These are phyloP conservation scores for Spiraea crenata DNA, from an alignment of 331 rosid genomes.

Conservation along the genomic window DNA sequence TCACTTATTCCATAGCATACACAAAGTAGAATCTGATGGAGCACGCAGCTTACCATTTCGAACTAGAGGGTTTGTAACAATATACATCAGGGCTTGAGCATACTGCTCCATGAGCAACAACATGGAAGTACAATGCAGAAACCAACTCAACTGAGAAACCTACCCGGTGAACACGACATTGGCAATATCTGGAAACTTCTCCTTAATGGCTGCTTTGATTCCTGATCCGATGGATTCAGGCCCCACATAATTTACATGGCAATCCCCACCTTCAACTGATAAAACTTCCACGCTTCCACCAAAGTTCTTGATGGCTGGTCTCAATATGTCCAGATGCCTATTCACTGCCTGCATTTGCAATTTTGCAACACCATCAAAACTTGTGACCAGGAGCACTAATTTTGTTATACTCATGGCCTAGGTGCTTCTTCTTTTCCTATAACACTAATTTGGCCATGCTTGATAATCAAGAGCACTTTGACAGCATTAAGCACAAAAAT, in stretches of 20 bases:
- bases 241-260: slow-evolving; percentile 67
- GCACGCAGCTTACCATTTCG: not conserved
- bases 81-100: not conserved
- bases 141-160: not conserved
- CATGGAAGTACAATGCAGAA: not conserved
- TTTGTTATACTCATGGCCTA: too few species aligned
- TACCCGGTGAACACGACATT: slow-evolving; percentile 51
- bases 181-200: slow-evolving; percentile 77
- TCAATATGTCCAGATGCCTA: slow-evolving; percentile 73
- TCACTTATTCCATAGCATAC: not conserved
- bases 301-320: slow-evolving; percentile 86
- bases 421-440: too few species aligned
- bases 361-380: slow-evolving; percentile 11
- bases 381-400: not conserved
- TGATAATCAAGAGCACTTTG: too few species aligned
- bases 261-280: slow-evolving; percentile 60
- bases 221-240: slow-evolving; percentile 92
- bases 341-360: slow-evolving; percentile 66
- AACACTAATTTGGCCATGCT: too few species aligned
- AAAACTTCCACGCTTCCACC: slow-evolving; percentile 88
- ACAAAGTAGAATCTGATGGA: not conserved
- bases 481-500: too few species aligned
- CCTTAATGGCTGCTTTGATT: slow-evolving; percentile 87
- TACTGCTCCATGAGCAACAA: not conserved
- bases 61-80: not conserved